Evolutionary conservation across 768 basidiomycete species (phyloP).

Genomic region (Gloeopeniophorella convolvens): DNA sequence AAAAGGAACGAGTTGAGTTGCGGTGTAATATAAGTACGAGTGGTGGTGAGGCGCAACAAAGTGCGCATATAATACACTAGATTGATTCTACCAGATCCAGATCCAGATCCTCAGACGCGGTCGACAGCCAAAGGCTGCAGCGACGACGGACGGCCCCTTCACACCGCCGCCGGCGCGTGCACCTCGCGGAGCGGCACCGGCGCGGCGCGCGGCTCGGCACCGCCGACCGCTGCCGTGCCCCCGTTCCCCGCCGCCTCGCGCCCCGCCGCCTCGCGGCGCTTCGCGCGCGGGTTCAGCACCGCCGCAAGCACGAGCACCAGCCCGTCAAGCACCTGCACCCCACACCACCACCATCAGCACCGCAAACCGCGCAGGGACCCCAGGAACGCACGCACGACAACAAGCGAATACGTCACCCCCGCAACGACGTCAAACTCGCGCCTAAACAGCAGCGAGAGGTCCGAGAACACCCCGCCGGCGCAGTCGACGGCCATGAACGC

Average conservation of each 20-base stretch:
- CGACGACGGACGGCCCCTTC: no score
- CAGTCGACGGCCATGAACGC: constrained; percentile 66
- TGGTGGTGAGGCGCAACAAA: no score
- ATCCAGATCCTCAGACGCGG: no score
- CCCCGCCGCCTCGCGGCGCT: constrained; percentile 17
- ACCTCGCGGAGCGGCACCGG: no score
- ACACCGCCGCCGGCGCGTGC: no score
- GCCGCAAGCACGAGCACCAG: constrained; percentile 53
- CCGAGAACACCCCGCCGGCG: constrained; percentile 62
- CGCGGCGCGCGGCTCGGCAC: no score
- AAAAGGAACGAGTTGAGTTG: no score
- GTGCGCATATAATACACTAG: no score
- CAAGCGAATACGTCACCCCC: constrained; percentile 52
- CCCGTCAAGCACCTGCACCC: constrained; percentile 49
- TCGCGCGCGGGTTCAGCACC: constrained; percentile 58
- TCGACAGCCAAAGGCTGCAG: no score
- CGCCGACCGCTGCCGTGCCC: not conserved
- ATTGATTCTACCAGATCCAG: no score
- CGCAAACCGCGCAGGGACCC: not conserved
- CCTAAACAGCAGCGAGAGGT: constrained; percentile 64
- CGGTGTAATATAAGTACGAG: no score
- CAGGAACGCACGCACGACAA: constrained; percentile 38
- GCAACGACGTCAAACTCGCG: constrained; percentile 56
- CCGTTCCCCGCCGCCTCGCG: not conserved
- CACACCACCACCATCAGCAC: not conserved